A percentile compares a stretch with the other conserved stretches of the same genome.
Conservation (phyloP, 2,329 filamentous ascomycete genomes). For the Colletotrichum ledebouriae region DNA sequence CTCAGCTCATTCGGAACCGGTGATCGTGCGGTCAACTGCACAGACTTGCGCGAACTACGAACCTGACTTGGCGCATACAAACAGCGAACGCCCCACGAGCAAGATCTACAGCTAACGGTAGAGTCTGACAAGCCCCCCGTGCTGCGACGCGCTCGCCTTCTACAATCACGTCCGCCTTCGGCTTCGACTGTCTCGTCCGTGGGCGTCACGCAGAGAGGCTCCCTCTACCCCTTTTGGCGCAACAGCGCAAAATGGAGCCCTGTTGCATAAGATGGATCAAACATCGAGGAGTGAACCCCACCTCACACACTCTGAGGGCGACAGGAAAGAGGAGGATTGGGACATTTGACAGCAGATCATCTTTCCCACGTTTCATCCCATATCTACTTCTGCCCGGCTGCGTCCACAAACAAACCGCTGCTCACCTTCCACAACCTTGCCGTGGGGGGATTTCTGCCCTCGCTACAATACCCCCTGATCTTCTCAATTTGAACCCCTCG, state of each 20-base stretch:
- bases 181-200: background rate
- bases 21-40: slow-evolving; percentile 1
- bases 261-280: background rate
- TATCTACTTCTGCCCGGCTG: slow-evolving; percentile 10
- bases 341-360: slow-evolving; percentile 35
- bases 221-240: too few species aligned
- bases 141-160: slow-evolving; percentile 6
- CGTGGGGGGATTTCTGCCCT: slow-evolving; percentile 7
- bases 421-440: slow-evolving; percentile 17
- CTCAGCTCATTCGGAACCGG: slow-evolving; percentile 25
- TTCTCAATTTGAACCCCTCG: background rate
- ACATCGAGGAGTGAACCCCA: slow-evolving; percentile 9
- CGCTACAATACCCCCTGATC: background rate
- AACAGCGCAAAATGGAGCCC: too few species aligned
- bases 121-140: background rate
- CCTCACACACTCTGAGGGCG: background rate
- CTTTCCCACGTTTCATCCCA: slow-evolving; percentile 34
- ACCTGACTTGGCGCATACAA: background rate
- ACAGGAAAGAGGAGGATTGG: slow-evolving; percentile 2
- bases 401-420: slow-evolving; percentile 2
- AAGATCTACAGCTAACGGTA: slow-evolving; percentile 11
- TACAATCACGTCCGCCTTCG: background rate
- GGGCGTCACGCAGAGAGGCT: background rate
- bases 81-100: background rate
- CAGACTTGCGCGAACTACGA: background rate